These are phyloP conservation scores for Penicillium sp. DNA, from an alignment of 2,329 filamentous ascomycete species.

Conservation along the genomic window DNA sequence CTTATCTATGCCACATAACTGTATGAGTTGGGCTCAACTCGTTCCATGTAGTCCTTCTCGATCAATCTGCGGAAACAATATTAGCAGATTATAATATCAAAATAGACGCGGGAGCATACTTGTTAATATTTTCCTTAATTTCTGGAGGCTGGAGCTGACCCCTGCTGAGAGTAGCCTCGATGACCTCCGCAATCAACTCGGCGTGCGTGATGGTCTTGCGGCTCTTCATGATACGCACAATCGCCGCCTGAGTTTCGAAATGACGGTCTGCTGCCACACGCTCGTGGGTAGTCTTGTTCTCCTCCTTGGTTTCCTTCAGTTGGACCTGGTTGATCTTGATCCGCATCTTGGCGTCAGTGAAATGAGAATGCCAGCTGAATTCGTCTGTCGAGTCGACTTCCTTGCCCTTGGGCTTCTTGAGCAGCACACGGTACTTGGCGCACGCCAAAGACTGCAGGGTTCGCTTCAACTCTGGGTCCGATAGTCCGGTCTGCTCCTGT, in stretches of 20 bases:
- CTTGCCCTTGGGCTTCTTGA: conserved; percentile 79
- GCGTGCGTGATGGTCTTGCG: conserved; percentile 82
- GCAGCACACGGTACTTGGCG: conserved; percentile 79
- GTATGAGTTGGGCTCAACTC: conserved; percentile 68
- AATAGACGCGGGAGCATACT: conserved; percentile 55
- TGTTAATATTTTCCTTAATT: conserved; percentile 97
- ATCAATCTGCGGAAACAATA: conserved; percentile 63
- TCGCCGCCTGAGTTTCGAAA: conserved; percentile 95
- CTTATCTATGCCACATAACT: conserved; percentile 64
- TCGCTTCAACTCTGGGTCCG: conserved; percentile 76
- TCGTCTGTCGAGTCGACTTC: conserved; percentile 78
- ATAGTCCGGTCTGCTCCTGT: conserved; percentile 70
- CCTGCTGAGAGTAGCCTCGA: conserved; percentile 81
- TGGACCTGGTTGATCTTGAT: conserved; percentile 99
- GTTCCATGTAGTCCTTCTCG: conserved; percentile 90
- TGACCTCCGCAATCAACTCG: conserved; percentile 89
- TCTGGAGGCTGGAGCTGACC: conserved; percentile 82
- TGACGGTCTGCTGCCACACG: conserved; percentile 85
- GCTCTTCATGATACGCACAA: conserved; percentile 96
- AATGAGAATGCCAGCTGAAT: conserved; percentile 77
- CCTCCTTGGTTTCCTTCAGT: conserved; percentile 90
- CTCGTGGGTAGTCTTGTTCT: conserved; percentile 93
- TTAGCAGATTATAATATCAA: background rate
- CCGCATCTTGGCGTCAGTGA: conserved; percentile 78
- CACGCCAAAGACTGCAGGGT: conserved; percentile 95